Conservation (phyloP, 1,284 basidiomycete genomes). For the Fomitopsis pinicola region DNA sequence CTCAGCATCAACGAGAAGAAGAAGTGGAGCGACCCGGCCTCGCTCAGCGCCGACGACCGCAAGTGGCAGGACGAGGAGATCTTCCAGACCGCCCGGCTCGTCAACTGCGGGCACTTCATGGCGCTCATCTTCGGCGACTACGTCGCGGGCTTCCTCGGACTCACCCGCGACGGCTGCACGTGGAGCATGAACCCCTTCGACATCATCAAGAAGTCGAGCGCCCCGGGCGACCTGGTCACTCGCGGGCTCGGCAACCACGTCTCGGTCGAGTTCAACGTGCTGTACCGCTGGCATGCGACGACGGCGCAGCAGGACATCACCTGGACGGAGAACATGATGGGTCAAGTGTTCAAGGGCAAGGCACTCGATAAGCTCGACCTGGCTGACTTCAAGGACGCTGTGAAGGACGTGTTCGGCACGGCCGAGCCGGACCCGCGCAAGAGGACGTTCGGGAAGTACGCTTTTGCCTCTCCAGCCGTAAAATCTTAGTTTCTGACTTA, state of each 20-base stretch:
- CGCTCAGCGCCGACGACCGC: constrained; percentile 28
- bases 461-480: constrained; percentile 24
- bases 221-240: constrained; percentile 40
- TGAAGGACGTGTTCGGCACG: constrained; percentile 18
- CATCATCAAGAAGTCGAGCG: constrained; percentile 49
- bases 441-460: constrained; percentile 35
- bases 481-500: neutral
- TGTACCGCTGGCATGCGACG: constrained; percentile 75
- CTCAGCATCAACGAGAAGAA: constrained; percentile 66
- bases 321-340: constrained; percentile 47
- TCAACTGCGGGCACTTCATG: constrained; percentile 62
- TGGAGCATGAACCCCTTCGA: constrained; percentile 65
- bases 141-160: constrained; percentile 64
- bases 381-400: constrained; percentile 38
- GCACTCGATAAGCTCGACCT: constrained; percentile 33
- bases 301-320: constrained; percentile 53
- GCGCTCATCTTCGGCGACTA: constrained; percentile 69
- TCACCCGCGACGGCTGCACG: constrained; percentile 50
- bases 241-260: constrained; percentile 57
- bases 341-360: constrained; percentile 11
- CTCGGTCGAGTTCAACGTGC: constrained; percentile 70
- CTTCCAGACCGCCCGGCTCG: constrained; percentile 69
- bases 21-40: constrained; percentile 33
- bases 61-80: constrained; percentile 65
- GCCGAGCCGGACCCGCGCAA: constrained; percentile 12